phyloP scores from a whole-genome alignment of 371 early-diverging fungal species.

The Apophysomyces sp. region DNA sequence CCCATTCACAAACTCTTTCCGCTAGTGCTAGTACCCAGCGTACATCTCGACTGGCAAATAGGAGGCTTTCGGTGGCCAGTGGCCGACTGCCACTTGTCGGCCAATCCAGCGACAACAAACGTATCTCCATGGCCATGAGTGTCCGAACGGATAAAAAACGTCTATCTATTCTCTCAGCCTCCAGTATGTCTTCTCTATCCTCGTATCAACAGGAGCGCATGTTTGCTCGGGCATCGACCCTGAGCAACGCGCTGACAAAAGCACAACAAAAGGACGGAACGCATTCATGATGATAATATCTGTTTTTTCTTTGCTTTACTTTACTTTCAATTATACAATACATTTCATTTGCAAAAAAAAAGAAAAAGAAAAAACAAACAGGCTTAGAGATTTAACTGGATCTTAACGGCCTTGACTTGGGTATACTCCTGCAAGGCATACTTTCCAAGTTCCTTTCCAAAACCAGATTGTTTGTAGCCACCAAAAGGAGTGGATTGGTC shows the following conservation, averaged over 20 bases:
- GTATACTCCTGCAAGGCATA: conserved; percentile 72
- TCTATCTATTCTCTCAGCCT: conserved; percentile 37
- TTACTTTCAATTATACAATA: background rate
- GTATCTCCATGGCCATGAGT: conserved; percentile 16
- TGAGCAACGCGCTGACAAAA: conserved; percentile 29
- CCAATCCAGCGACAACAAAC: conserved; percentile 4
- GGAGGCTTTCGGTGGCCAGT: conserved; percentile 12
- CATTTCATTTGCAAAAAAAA: no score
- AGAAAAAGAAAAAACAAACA: background rate
- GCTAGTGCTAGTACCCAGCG: background rate
- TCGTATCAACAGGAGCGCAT: conserved; percentile 50
- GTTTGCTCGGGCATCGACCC: conserved; percentile 35
- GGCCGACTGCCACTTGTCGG: conserved; percentile 12
- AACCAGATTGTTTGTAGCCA: conserved; percentile 86
- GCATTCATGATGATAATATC: background rate
- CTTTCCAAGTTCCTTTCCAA: conserved; percentile 78
- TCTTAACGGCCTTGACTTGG: conserved; percentile 66
- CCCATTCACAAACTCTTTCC: background rate
- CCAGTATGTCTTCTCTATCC: conserved; percentile 47
- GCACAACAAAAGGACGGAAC: background rate
- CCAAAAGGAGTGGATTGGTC: conserved; percentile 78
- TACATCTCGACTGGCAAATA: conserved; percentile 4
- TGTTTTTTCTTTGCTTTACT: background rate
- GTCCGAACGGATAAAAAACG: conserved; percentile 31
- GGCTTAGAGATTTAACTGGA: conserved; percentile 21